Conservation (phyloP, 1,284 basidiomycete species). For the Cryptococcus floricola region DNA sequence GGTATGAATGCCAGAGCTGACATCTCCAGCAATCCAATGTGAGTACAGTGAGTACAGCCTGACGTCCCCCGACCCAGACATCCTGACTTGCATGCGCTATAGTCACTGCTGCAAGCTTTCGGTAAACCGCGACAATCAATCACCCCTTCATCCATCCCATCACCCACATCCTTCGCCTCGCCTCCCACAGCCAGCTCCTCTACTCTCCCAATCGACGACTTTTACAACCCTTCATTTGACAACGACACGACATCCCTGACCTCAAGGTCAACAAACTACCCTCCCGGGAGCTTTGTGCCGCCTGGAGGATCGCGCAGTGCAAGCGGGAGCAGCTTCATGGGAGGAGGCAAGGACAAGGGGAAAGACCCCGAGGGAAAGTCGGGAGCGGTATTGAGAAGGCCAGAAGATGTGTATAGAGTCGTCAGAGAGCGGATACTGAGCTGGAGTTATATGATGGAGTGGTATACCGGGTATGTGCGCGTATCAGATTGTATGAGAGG, state of each 20-base stretch:
- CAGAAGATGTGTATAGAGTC: constrained; percentile 40
- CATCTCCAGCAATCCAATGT: constrained; percentile 18
- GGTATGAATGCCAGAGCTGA: background rate
- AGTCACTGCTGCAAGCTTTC: constrained; percentile 20
- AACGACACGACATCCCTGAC: constrained; percentile 1
- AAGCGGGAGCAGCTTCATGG: constrained; percentile 3
- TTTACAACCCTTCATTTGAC: background rate
- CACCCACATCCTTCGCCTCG: constrained; percentile 4
- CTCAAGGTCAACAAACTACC: background rate
- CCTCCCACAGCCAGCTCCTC: constrained; percentile 3
- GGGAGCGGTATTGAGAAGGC: constrained; percentile 10
- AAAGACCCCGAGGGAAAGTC: constrained; percentile 3
- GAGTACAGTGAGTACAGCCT: constrained; percentile 3
- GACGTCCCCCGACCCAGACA: too few species aligned
- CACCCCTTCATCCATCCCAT: constrained; percentile 1
- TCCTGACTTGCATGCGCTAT: background rate
- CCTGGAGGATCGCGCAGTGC: constrained; percentile 5
- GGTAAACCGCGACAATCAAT: constrained; percentile 18
- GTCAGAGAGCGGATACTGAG: constrained; percentile 37
- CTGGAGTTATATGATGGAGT: constrained; percentile 47
- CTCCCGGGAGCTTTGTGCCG: background rate
- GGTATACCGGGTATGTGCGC: constrained; percentile 43
- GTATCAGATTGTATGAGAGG: too few species aligned
- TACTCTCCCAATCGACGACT: constrained; percentile 1
- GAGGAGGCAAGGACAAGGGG: constrained; percentile 4